phyloP scores from a whole-genome alignment of 139 green algal species.

The Spirogloea muscicola region DNA sequence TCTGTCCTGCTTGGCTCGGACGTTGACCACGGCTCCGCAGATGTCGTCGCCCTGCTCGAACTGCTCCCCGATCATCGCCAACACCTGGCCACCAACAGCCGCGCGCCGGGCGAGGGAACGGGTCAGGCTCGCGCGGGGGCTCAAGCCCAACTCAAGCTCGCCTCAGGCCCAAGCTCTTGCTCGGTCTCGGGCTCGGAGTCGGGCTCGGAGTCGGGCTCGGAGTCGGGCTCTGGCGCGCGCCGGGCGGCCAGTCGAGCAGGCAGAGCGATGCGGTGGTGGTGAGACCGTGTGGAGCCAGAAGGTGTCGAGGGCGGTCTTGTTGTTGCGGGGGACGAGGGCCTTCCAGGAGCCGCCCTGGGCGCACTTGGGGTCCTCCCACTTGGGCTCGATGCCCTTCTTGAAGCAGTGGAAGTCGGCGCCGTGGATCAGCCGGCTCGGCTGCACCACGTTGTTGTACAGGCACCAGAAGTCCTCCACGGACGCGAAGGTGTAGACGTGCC shows the following conservation, averaged over 20 bases:
- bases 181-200: too few species aligned
- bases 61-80: slow-evolving; percentile 98
- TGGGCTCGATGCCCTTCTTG: slow-evolving; percentile 94
- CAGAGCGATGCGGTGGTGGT: slow-evolving; percentile 35
- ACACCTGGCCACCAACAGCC: slow-evolving; percentile 59
- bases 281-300: slow-evolving; percentile 86
- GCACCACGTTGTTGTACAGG: slow-evolving; percentile 98
- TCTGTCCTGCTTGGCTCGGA: slow-evolving; percentile 77
- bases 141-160: too few species aligned
- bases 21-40: slow-evolving; percentile 90
- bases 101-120: too few species aligned
- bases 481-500: slow-evolving; percentile 88
- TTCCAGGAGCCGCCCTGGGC: slow-evolving; percentile 80
- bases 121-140: too few species aligned
- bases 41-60: slow-evolving; percentile 93
- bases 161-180: too few species aligned
- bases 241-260: not conserved
- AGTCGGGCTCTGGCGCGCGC: too few species aligned
- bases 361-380: slow-evolving; percentile 96
- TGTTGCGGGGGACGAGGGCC: slow-evolving; percentile 14
- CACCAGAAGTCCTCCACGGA: slow-evolving; percentile 99
- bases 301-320: slow-evolving; percentile 65
- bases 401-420: slow-evolving; percentile 93
- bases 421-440: slow-evolving; percentile 74
- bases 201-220: too few species aligned